Evolutionary conservation across 345 rosid genomes (phyloP).

Genomic region (Pseudoturritis turrita): DNA sequence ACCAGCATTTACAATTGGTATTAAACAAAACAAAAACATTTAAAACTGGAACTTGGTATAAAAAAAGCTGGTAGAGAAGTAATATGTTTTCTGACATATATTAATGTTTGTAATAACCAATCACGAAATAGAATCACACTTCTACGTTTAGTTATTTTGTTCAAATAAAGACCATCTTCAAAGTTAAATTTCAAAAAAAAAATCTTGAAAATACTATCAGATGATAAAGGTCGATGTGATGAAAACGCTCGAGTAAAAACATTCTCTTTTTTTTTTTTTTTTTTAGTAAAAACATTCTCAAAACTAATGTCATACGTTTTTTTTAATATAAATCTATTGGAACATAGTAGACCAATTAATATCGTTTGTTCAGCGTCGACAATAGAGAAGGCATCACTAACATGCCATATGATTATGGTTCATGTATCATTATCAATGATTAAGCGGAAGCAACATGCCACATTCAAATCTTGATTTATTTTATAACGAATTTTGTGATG

Average conservation of each 20-base stretch:
- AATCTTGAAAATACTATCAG: not conserved
- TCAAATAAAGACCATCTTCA: not conserved
- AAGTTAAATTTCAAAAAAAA: not conserved
- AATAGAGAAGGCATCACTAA: constrained; percentile 3
- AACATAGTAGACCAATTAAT: not conserved
- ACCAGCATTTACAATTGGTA: not conserved
- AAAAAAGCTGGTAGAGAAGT: not conserved
- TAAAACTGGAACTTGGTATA: not conserved
- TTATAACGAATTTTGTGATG: not conserved
- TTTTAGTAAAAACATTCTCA: not conserved
- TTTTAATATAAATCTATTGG: not conserved
- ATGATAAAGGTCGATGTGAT: not conserved
- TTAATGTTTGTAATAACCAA: not conserved
- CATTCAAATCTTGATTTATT: not conserved
- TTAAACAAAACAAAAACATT: not conserved
- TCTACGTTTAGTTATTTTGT: not conserved
- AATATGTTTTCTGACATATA: not conserved
- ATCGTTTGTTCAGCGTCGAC: not conserved
- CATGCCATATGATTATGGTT: constrained; percentile 19
- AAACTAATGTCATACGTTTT: not conserved
- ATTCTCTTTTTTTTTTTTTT: too few species aligned
- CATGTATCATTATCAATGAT: constrained; percentile 23
- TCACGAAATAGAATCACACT: not conserved
- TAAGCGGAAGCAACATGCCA: constrained; percentile 22
- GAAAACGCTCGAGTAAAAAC: not conserved